A percentile compares a stretch with the other conserved stretches of the same genome.
These are phyloP conservation scores for Yamadazyma laniorum DNA, from an alignment of 805 yeast species.

Conservation along the genomic window DNA sequence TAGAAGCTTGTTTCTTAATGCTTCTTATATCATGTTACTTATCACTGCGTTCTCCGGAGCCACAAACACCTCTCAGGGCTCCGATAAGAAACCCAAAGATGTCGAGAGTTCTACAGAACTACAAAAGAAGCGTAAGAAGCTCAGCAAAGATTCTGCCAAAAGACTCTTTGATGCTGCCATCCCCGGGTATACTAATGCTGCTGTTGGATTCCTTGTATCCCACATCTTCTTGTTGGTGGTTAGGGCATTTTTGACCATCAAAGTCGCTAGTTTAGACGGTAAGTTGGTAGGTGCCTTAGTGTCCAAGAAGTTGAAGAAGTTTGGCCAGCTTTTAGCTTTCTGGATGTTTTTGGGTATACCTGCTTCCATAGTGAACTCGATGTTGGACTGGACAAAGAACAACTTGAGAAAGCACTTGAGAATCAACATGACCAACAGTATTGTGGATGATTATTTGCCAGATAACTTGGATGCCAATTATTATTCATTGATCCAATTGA, in stretches of 20 bases:
- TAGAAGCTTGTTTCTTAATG: constrained; percentile 39
- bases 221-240: constrained; percentile 61
- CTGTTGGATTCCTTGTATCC: constrained; percentile 37
- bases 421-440: constrained; percentile 57
- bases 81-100: constrained; percentile 6
- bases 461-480: constrained; percentile 66
- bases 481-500: constrained; percentile 66
- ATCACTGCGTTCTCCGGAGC: constrained; percentile 46
- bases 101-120: constrained; percentile 7
- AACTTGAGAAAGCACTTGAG: constrained; percentile 60
- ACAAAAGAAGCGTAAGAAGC: constrained; percentile 20
- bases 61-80: constrained; percentile 23
- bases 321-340: constrained; percentile 57
- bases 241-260: constrained; percentile 72
- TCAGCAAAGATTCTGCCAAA: constrained; percentile 29
- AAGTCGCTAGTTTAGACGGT: constrained; percentile 87
- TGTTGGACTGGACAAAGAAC: constrained; percentile 60
- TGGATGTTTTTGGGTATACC: constrained; percentile 91
- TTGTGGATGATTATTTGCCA: constrained; percentile 72
- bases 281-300: constrained; percentile 77
- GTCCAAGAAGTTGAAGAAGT: constrained; percentile 61
- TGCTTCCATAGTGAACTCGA: constrained; percentile 74
- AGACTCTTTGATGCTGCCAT: constrained; percentile 35
- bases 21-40: constrained; percentile 39
- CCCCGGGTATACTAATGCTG: constrained; percentile 28